Base-by-base conservation (phyloP, 2,329 filamentous ascomycete species). In the Lachnellula arida region DNA sequence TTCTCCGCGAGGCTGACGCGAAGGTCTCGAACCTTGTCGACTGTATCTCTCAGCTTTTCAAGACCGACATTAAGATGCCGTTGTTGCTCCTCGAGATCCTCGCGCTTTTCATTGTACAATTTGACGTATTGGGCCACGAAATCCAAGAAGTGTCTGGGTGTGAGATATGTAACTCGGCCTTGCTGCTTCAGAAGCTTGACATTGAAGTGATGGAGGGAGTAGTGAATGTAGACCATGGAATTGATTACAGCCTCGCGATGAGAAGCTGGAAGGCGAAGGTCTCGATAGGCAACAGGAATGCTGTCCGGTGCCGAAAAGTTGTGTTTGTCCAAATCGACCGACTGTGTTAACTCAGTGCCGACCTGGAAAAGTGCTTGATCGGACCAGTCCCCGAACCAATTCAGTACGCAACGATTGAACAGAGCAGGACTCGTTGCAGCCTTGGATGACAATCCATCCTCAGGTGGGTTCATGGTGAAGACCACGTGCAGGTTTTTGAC, bases 311-410 rank as follows among this genome's bases (percentile, higher is more conserved):
- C 89, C 52, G 81, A 78, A 72, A 93, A 99, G 68, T 86, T 91
- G 51, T 89, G 79, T 60, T 91, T 87, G 70, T 99, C 94, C 53
- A 99, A 81, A 70, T 99, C 94, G 57, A 99, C 86, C n/a, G 91
- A 93, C 63, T 96, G 89, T 1, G 95, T 99, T 56, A 99, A 84
- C 73, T 99, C 94, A 60, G 89, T 91, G 23, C 89, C 92, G 60
- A 99, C 95, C 73, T 99, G 95, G 85, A 95, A 99, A 19, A 99
- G 81, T 39, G 94, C 95, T 75, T 99, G 94, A 72, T 99, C 94
- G 51, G 94, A 99, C 94, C 94, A 99, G 75, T 99, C 94, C 62
- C 94, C 94, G 71, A 99, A 97, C 94, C 94, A 99, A 75, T 99
- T 99, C 65, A 99, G 86, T 49, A 99, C 94, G 70, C 94, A 99